Base-by-base conservation (phyloP, 495 filamentous ascomycete species). In the Recurvomyces mirabilis region DNA sequence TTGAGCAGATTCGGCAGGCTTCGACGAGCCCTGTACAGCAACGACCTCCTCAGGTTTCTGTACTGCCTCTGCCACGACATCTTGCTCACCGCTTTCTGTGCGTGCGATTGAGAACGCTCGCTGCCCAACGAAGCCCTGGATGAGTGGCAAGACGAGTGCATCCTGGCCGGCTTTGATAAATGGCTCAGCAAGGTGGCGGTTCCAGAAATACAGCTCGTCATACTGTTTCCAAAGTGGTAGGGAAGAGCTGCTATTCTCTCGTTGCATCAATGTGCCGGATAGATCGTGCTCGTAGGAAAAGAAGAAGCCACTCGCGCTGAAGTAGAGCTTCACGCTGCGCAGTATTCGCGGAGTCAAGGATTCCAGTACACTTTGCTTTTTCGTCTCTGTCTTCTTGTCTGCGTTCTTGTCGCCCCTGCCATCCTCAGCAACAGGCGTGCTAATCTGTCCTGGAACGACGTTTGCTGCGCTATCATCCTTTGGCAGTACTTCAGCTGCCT, bases 121-220 rank as follows among this genome's bases (percentile, higher is more conserved):
- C 60, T 98, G 91, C 2, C 88, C 87, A 17, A 98, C 83, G 54
- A 95, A 98, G 4, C 91, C 91, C 66, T 95, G 89, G 64, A 95
- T 82, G 9, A 98, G 53, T 0, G 91, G 91, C 38, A 98, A 57
- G 7, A 85, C 70, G 50, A 91, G 74, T 1, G 65, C 66, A 42
- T 74, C 67, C n/a, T 77, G 64, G 1, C 81, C 78, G 25, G 70
- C 68, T 11, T 82, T 71, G 39, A 84, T 79, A 45, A 98, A 88
- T 3, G 79, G 79, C 33, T 71, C 60, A 26, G 83, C 71, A 10
- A 95, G 66, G 62, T 86, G 67, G 17, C 67, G 69, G 54, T 98
- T 98, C 89, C 89, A 98, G 53, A 94, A 95, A 62, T 81, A 80
- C 54, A 79, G 66, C 15, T 77, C 77, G 62, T 95, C 86, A n/a